These are phyloP conservation scores for Penicillium griseofulvum DNA, from an alignment of 2,329 filamentous ascomycete genomes.

Conservation along the genomic window DNA sequence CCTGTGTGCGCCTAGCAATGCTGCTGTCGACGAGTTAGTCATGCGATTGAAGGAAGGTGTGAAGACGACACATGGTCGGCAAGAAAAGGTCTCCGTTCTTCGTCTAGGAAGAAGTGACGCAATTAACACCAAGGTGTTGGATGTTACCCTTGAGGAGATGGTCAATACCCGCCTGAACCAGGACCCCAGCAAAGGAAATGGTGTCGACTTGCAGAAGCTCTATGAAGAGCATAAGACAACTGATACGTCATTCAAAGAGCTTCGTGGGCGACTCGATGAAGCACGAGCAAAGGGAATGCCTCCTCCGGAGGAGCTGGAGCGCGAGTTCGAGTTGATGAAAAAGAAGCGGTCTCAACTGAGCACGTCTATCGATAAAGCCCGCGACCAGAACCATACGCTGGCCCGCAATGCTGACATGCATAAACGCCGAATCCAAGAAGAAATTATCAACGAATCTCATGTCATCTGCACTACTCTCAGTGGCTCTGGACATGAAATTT, in stretches of 20 bases:
- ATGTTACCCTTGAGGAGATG: slow-evolving; percentile 90
- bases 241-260: slow-evolving; percentile 64
- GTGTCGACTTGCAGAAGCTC: slow-evolving; percentile 59
- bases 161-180: slow-evolving; percentile 69
- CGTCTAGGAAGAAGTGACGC: slow-evolving; percentile 88
- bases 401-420: slow-evolving; percentile 83
- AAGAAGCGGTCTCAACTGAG: slow-evolving; percentile 73
- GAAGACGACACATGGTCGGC: slow-evolving; percentile 69
- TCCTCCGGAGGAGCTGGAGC: slow-evolving; percentile 56
- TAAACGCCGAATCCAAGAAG: slow-evolving; percentile 79
- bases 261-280: slow-evolving; percentile 70
- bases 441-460: slow-evolving; percentile 85
- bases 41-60: slow-evolving; percentile 86
- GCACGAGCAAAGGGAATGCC: slow-evolving; percentile 54
- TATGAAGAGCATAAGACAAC: slow-evolving; percentile 65
- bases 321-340: slow-evolving; percentile 75
- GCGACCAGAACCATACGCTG: slow-evolving; percentile 78
- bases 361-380: slow-evolving; percentile 78
- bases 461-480: slow-evolving; percentile 94
- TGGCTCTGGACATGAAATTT: slow-evolving; percentile 95
- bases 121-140: slow-evolving; percentile 82
- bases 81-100: slow-evolving; percentile 78
- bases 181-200: slow-evolving; percentile 44
- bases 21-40: slow-evolving; percentile 93
- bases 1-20: slow-evolving; percentile 97